Base-by-base conservation (phyloP, 331 rosid species). In the Saraca asoca region DNA sequence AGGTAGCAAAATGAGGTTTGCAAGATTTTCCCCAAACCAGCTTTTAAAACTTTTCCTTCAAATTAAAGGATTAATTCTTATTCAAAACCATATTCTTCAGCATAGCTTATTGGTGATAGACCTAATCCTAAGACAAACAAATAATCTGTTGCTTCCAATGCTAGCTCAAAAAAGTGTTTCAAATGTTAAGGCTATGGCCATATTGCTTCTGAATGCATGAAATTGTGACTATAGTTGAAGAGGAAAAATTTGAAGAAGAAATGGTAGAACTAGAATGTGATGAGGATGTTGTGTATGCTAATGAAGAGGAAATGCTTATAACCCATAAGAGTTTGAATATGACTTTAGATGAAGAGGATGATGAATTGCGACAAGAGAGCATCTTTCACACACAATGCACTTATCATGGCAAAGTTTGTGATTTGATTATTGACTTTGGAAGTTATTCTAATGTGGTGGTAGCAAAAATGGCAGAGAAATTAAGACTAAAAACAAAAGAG, bases 331-430 rank as follows among this genome's bases (percentile, higher is more conserved):
- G 50, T 44, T 44, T 44, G 50, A 44, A 44, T 34, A 34, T 34
- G 38, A 34, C 6, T 34, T 6, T 6, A 2, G 6, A 34, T 3
- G 38, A 34, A 34, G 38, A 34, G 3, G 6, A 34, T 34, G 38
- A 34, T 34, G 38, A 34, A 2, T 34, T 2, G 54, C 13, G 31
- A 7, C 7, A 15, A 9, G 8, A 57, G 6, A 58, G 15, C 0
- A 45, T 58, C 3, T 69, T 57, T 4, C 67, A 48, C 2, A 45
- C 67, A 0, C 46, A 9, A 2, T 45, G 67, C 13, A 70, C 60
- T 11, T 15, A 13, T 11, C 9, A 17, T 7, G 38, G 56, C 8
- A 43, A 46, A 34, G 45, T 68, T 2, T 54, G 64, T 14, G 11
- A 45, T 5, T 35, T 57, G 9, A 13, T 69, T 7, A 57, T 69